Base-by-base conservation (phyloP, 495 filamentous ascomycete genomes). In the Lindgomyces ingoldianus region DNA sequence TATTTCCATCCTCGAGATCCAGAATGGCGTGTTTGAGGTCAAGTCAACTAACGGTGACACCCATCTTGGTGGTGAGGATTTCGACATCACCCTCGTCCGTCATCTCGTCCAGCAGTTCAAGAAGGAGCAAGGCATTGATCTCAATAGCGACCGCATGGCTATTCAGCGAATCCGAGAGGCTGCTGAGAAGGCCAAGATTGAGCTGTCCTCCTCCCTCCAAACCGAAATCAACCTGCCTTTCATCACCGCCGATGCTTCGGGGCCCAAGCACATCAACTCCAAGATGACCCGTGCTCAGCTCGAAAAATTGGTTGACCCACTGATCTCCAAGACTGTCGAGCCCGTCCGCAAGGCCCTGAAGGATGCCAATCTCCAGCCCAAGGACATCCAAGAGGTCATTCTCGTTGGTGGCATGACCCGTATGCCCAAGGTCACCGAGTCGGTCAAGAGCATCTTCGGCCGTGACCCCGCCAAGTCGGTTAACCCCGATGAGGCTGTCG, bases 111-210 rank as follows among this genome's bases (percentile, higher is more conserved):
- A 89, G 77, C 86, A 95, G 74, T 98, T 98, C 84, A 97, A 96
- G 89, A 91, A 90, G 79, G 91, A 96, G 60, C 89, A 89, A 29
- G 88, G 91, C 55, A 90, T 98, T 62, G 95, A 98, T 77, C 85
- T 98, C 52, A 89, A 89, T 36, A 79, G 79, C 68, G 94, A 98
- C 84, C 93, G 94, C 73, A 98, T 98, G 94, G 94, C 94, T 60
- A 95, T 98, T 70, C 94, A 98, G 83, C 85, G 94, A 81, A 97
- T 98, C 77, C 94, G 94, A 80, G 94, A 98, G 82, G 94, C 94
- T 66, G 94, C 95, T 65, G 94, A 98, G 86, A 98, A 98, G 87
- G 94, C 94, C 74, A 98, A 98, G 90, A 98, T 98, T 74, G 94
- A 98, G 81, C 85, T 98, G 65, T 98, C 94, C 2, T 97, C 93